These are phyloP conservation scores for Apiospora koreana DNA, from an alignment of 2,329 filamentous ascomycete genomes.

Conservation along the genomic window DNA sequence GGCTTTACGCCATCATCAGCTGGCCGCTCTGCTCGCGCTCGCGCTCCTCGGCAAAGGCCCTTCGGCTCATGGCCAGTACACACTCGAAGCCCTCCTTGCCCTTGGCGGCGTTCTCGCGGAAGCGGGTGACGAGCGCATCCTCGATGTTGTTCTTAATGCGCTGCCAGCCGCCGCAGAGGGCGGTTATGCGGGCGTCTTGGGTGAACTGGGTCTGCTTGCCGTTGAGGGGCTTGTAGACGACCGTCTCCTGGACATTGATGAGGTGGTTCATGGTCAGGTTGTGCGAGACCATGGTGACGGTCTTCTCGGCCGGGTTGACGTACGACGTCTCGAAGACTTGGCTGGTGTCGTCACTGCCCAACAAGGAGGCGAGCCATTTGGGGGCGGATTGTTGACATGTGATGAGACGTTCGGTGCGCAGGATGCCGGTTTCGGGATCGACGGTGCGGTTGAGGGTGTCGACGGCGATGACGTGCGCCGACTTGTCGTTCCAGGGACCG, in stretches of 20 bases:
- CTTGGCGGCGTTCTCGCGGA: slow-evolving; percentile 87
- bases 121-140: slow-evolving; percentile 83
- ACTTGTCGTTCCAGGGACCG: slow-evolving; percentile 98
- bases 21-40: slow-evolving; percentile 51
- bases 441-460: slow-evolving; percentile 79
- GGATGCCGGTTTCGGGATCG: slow-evolving; percentile 58
- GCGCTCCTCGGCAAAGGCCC: slow-evolving; percentile 88
- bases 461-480: slow-evolving; percentile 93
- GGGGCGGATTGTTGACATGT: slow-evolving; percentile 66
- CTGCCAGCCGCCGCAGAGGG: slow-evolving; percentile 94
- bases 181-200: slow-evolving; percentile 91
- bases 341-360: slow-evolving; percentile 78
- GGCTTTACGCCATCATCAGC: slow-evolving; percentile 26
- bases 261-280: slow-evolving; percentile 94
- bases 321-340: slow-evolving; percentile 96
- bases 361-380: slow-evolving; percentile 77
- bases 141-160: slow-evolving; percentile 96
- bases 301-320: slow-evolving; percentile 80
- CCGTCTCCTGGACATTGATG: slow-evolving; percentile 89
- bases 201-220: slow-evolving; percentile 73
- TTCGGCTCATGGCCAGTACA: slow-evolving; percentile 88
- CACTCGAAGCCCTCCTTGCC: slow-evolving; percentile 94
- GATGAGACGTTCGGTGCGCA: slow-evolving; percentile 63
- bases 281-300: slow-evolving; percentile 93
- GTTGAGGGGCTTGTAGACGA: slow-evolving; percentile 72